Conservation (phyloP, 495 filamentous ascomycete genomes). For the Xylaria castorea region DNA sequence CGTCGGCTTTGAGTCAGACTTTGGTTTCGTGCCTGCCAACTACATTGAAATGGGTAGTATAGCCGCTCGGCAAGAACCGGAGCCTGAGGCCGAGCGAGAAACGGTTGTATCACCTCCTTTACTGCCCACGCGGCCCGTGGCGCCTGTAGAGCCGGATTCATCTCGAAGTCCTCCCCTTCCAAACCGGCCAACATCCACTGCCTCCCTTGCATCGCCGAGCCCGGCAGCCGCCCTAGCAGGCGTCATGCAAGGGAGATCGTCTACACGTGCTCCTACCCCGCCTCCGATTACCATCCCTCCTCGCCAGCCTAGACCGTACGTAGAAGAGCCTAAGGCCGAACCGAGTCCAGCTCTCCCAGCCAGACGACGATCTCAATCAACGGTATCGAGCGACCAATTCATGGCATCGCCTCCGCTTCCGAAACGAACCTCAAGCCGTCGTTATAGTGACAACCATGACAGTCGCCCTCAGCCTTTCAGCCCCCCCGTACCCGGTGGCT, state of each 20-base stretch:
- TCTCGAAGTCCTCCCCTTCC: slow-evolving; percentile 49
- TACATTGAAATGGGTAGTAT: slow-evolving; percentile 77
- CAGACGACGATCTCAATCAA: slow-evolving; percentile 68
- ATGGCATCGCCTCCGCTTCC: slow-evolving; percentile 45
- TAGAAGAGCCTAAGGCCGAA: slow-evolving; percentile 65
- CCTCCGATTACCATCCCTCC: slow-evolving; percentile 42
- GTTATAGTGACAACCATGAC: slow-evolving; percentile 36
- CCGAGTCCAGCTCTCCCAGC: slow-evolving; percentile 71
- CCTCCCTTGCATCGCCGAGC: slow-evolving; percentile 28
- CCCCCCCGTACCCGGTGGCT: slow-evolving; percentile 67
- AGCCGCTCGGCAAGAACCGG: slow-evolving; percentile 33
- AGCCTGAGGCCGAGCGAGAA: slow-evolving; percentile 16
- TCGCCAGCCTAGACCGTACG: slow-evolving; percentile 60
- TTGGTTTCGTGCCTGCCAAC: slow-evolving; percentile 95
- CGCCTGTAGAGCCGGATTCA: slow-evolving; percentile 49
- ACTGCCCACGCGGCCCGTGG: slow-evolving; percentile 34
- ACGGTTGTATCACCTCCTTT: slow-evolving; percentile 29
- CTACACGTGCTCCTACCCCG: slow-evolving; percentile 34
- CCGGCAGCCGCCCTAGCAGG: slow-evolving; percentile 46
- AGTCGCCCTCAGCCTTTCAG: slow-evolving; percentile 41
- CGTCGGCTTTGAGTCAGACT: slow-evolving; percentile 83
- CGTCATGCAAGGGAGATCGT: slow-evolving; percentile 42
- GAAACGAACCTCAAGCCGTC: slow-evolving; percentile 34
- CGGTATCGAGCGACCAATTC: slow-evolving; percentile 59
- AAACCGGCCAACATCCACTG: slow-evolving; percentile 33